These are phyloP conservation scores for Brettanomyces nanus DNA, from an alignment of 805 yeast genomes.

Conservation along the genomic window DNA sequence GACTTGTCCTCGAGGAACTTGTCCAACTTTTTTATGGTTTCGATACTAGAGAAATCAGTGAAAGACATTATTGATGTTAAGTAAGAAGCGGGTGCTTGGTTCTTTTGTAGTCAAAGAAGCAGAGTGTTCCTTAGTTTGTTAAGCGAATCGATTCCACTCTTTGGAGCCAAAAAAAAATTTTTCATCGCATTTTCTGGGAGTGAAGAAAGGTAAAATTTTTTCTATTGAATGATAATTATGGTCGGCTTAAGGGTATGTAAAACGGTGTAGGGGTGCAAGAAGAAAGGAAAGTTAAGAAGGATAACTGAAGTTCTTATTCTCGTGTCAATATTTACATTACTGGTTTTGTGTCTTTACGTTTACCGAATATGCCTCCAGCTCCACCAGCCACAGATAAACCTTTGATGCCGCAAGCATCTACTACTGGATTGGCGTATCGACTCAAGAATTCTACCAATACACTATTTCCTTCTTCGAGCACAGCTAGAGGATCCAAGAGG, in stretches of 20 bases:
- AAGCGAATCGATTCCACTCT: too few species aligned
- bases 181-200: background rate
- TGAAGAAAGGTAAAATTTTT: too few species aligned
- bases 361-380: background rate
- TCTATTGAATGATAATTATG: too few species aligned
- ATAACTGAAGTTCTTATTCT: too few species aligned
- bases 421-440: slow-evolving; percentile 68
- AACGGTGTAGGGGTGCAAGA: too few species aligned
- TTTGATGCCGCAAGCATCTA: slow-evolving; percentile 64
- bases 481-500: slow-evolving; percentile 72
- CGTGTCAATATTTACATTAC: too few species aligned
- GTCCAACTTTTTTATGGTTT: slow-evolving; percentile 69
- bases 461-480: slow-evolving; percentile 62
- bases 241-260: too few species aligned
- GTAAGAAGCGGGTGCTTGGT: background rate
- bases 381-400: slow-evolving; percentile 16
- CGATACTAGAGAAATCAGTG: slow-evolving; percentile 75
- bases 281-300: too few species aligned
- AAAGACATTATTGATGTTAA: slow-evolving; percentile 47
- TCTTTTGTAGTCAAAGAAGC: background rate
- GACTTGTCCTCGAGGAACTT: slow-evolving; percentile 85
- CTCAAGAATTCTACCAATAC: slow-evolving; percentile 69
- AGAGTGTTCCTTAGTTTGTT: too few species aligned
- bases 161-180: too few species aligned
- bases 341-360: too few species aligned